phyloP scores from a whole-genome alignment of 352 stramenopile species.

The Pythium aphanidermatum region DNA sequence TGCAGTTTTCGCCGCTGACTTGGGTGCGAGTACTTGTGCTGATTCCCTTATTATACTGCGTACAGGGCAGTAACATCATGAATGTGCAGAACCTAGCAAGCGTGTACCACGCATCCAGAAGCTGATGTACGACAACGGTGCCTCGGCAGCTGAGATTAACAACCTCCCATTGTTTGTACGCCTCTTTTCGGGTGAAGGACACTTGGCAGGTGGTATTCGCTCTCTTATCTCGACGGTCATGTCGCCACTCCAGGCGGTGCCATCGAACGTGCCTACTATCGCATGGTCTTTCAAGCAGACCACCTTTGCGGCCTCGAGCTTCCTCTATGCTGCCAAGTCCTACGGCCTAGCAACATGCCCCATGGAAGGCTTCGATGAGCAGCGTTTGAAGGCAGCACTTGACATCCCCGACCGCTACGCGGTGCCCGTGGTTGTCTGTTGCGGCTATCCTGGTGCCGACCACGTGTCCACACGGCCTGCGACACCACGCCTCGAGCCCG shows the following conservation, averaged over 20 bases:
- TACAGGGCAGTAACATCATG: not conserved
- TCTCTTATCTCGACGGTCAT: constrained; percentile 50
- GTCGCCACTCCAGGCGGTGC: constrained; percentile 57
- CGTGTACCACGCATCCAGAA: constrained; percentile 67
- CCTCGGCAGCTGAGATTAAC: constrained; percentile 32
- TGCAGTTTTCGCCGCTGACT: constrained; percentile 74
- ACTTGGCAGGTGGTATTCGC: constrained; percentile 46
- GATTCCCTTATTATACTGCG: too few species aligned
- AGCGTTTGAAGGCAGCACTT: constrained; percentile 47
- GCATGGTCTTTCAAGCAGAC: constrained; percentile 84
- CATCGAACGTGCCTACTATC: constrained; percentile 53
- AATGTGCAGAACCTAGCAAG: constrained; percentile 51
- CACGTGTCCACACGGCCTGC: constrained; percentile 12
- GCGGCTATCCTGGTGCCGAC: constrained; percentile 44
- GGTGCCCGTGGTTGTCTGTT: constrained; percentile 65
- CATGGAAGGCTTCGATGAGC: constrained; percentile 80
- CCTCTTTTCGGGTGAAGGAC: constrained; percentile 66
- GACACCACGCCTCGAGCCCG: constrained; percentile 45
- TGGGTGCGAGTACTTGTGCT: too few species aligned
- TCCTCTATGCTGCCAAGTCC: constrained; percentile 61
- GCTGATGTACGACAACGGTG: constrained; percentile 53
- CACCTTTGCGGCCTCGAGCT: constrained; percentile 59
- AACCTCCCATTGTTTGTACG: constrained; percentile 59
- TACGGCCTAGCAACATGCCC: constrained; percentile 63
- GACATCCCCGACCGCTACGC: constrained; percentile 77